Percentiles rank a stretch among this genome's conserved stretches.
These are phyloP conservation scores for Straminergon stramineum DNA, from an alignment of 225 moss, liverwort and hornwort species.

Conservation along the genomic window DNA sequence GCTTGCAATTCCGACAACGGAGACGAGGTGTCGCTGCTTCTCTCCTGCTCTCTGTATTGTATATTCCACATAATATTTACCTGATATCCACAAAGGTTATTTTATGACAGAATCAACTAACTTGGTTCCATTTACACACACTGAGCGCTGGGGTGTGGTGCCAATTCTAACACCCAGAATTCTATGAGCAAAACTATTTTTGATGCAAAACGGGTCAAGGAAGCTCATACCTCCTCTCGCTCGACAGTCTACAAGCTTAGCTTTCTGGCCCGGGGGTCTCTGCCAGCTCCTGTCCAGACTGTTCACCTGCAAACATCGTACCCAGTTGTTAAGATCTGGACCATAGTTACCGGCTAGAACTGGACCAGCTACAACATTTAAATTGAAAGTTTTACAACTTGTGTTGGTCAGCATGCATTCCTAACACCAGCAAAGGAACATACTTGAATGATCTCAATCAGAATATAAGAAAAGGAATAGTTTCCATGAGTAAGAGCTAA, in stretches of 20 bases:
- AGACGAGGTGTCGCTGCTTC: constrained; percentile 71
- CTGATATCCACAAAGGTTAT: constrained; percentile 14
- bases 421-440: neutral
- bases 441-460: neutral
- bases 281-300: constrained; percentile 96
- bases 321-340: neutral
- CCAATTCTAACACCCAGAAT: neutral
- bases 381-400: neutral
- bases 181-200: neutral
- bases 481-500: neutral
- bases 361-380: neutral
- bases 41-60: constrained; percentile 75
- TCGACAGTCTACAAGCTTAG: constrained; percentile 48
- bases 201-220: neutral
- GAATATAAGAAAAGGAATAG: neutral
- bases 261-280: constrained; percentile 79
- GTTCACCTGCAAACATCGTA: constrained; percentile 51
- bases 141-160: neutral
- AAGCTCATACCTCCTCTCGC: constrained; percentile 49
- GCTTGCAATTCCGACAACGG: constrained; percentile 77
- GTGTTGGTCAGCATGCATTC: neutral
- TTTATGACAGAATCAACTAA: neutral
- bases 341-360: neutral
- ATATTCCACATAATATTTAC: constrained; percentile 87
- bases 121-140: neutral